Percentiles rank a stretch among this genome's conserved stretches.
Conservation (phyloP, 2,329 filamentous ascomycete genomes). For the Fusarium chaquense region DNA sequence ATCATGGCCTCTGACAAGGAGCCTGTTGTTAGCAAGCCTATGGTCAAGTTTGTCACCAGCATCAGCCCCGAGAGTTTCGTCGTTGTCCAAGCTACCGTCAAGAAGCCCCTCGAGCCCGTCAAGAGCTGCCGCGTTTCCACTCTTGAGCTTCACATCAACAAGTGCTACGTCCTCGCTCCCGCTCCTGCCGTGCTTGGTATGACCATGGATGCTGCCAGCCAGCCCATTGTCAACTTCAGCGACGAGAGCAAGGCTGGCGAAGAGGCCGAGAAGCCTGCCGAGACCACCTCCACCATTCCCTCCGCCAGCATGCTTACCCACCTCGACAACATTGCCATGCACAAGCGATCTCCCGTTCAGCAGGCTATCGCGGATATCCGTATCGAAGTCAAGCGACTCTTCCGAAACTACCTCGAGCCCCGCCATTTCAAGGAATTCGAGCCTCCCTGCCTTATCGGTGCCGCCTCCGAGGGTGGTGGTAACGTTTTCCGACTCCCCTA, state of each 20-base stretch:
- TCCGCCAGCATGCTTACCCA: conserved; percentile 87
- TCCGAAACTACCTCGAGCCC: conserved; percentile 73
- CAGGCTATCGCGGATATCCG: conserved; percentile 74
- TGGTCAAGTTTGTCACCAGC: conserved; percentile 90
- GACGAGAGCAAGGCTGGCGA: conserved; percentile 65
- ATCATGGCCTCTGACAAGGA: conserved; percentile 76
- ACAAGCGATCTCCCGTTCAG: conserved; percentile 91
- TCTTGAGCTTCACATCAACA: conserved; percentile 88
- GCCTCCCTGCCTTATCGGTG: conserved; percentile 88
- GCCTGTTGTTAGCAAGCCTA: conserved; percentile 53
- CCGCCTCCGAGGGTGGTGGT: conserved; percentile 90
- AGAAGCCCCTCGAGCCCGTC: conserved; percentile 86
- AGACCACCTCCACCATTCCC: conserved; percentile 59
- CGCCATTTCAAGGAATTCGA: conserved; percentile 70
- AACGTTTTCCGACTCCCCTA: conserved; percentile 93
- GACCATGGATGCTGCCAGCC: conserved; percentile 67
- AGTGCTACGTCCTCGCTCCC: conserved; percentile 81
- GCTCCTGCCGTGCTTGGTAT: conserved; percentile 69
- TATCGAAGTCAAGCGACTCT: conserved; percentile 21
- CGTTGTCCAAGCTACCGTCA: conserved; percentile 81
- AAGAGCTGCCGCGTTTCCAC: conserved; percentile 85
- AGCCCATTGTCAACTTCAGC: conserved; percentile 68
- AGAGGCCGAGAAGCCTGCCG: conserved; percentile 59
- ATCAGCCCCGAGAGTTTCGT: conserved; percentile 86
- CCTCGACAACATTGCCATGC: conserved; percentile 91